Base-by-base conservation (phyloP, 495 filamentous ascomycete genomes). In the Durotheca rogersii region DNA sequence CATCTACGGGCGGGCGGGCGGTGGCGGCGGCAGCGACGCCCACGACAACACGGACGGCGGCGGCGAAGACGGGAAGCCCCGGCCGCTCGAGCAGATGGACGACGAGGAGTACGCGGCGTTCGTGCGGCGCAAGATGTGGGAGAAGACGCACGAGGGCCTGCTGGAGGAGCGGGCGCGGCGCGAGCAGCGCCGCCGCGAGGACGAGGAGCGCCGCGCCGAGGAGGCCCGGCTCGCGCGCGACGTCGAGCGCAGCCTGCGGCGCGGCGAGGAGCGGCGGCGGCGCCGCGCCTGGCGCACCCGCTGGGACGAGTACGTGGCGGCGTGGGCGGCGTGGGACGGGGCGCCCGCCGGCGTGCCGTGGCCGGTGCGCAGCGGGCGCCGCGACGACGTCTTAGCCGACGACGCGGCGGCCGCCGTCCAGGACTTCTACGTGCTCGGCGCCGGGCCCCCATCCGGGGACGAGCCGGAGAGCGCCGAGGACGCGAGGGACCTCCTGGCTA, bases 101-200 rank as follows among this genome's bases (percentile, higher is more conserved):
- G 93, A 97, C 48, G 90, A 95, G 11, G 89, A 96, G 61, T 98
- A 97, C 60, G 84, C 87, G 1, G 69, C 77, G 5, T 88, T 88
- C 66, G 93, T 98, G 30, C 81, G 92, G 16, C 72, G 77, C 18
- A 82, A 81, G 70, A 96, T 98, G 92, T 98, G 89, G 84, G 89
- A 97, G 77, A 86, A 85, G 62, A 93, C 85, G 41, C 79, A 89
- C 67, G 79, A 82, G 51, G 72, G 81, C 18, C 61, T 84, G 56
- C 66, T 81, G 6, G 79, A 85, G 60, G 78, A 77, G 56, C 70
- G 70, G 17, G 74, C 68, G 54, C 58, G 70, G 25, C 65, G 70
- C 23, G 73, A 72, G 32, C 66, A 66, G 53, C 77, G 66, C 58
- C 69, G 48, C 58, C 58, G 50, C 58, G 64, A 60, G 46, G 64